These are phyloP conservation scores for Backusella mclennaniae DNA, from an alignment of 192 early-diverging fungal genomes.

Conservation along the genomic window DNA sequence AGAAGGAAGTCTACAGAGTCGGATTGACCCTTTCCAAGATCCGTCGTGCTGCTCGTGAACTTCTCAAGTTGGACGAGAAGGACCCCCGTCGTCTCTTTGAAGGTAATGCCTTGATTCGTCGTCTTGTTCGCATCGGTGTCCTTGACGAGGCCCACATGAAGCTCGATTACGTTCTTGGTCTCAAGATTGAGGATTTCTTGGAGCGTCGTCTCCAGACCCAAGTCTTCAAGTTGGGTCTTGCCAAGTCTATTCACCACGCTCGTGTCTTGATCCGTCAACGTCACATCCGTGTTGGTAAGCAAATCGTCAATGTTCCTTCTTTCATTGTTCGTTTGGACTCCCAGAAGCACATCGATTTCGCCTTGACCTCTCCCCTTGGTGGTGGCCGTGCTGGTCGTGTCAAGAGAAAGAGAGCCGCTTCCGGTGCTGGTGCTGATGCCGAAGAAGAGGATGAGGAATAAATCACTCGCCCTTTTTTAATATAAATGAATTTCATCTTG, in stretches of 20 bases:
- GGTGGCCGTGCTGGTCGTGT: constrained; percentile 97
- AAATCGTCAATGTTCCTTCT: constrained; percentile 94
- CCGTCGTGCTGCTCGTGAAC: constrained; percentile 99
- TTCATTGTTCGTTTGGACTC: constrained; percentile 91
- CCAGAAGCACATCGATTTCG: constrained; percentile 63
- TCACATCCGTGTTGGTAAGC: constrained; percentile 98
- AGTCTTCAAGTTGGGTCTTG: constrained; percentile 97
- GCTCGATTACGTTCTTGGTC: constrained; percentile 97
- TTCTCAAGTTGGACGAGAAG: constrained; percentile 94
- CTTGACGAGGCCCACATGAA: constrained; percentile 97
- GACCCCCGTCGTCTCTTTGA: constrained; percentile 98
- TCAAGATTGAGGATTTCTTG: constrained; percentile 99
- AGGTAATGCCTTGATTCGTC: constrained; percentile 98
- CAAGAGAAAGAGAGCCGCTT: constrained; percentile 90
- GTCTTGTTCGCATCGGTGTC: constrained; percentile 97
- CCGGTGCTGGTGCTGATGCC: constrained; percentile 59
- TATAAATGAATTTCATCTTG: too few relatives aligned
- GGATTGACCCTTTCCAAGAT: constrained; percentile 97
- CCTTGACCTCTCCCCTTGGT: constrained; percentile 84
- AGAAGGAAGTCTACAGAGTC: constrained; percentile 98
- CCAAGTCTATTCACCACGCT: constrained; percentile 99
- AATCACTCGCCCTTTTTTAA: neutral
- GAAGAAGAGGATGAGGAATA: constrained; percentile 67
- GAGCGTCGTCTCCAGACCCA: constrained; percentile 98
- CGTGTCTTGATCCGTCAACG: constrained; percentile 98